Conservation (phyloP, 305 asterid genomes). For the Fraxinus latifolia region DNA sequence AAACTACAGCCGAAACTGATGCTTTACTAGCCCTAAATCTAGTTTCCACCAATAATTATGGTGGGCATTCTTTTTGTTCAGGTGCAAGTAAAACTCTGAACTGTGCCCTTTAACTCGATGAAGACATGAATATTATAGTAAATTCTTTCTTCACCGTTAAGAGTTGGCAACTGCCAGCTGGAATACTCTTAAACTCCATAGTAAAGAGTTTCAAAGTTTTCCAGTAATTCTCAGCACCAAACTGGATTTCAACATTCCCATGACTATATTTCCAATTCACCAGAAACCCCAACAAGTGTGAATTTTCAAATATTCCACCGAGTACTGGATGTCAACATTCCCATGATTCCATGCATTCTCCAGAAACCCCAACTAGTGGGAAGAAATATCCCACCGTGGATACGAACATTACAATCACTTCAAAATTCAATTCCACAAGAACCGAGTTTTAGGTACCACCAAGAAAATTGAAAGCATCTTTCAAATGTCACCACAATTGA, state of each 20-base stretch:
- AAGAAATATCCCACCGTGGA: background rate
- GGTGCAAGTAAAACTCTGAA: background rate
- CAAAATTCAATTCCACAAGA: slow-evolving; percentile 11
- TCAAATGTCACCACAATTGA: background rate
- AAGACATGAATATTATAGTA: background rate
- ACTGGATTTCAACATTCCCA: background rate
- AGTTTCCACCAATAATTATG: background rate
- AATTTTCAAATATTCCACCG: background rate
- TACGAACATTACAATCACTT: background rate
- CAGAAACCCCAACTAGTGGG: background rate
- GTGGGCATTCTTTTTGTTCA: background rate
- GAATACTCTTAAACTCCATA: background rate
- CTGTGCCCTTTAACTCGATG: background rate
- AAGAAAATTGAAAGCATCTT: slow-evolving; percentile 3
- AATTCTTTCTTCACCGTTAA: background rate
- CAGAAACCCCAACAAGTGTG: background rate
- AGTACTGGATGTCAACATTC: background rate
- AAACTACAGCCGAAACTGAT: background rate
- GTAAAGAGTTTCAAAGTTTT: background rate
- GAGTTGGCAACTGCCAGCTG: background rate
- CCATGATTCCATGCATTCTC: background rate
- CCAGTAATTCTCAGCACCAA: background rate
- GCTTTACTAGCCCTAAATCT: background rate
- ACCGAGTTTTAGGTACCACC: slow-evolving; percentile 7
- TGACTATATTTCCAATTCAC: background rate